Conservation (phyloP, 1,139 yeast species). For the Yamadazyma buinensis region DNA sequence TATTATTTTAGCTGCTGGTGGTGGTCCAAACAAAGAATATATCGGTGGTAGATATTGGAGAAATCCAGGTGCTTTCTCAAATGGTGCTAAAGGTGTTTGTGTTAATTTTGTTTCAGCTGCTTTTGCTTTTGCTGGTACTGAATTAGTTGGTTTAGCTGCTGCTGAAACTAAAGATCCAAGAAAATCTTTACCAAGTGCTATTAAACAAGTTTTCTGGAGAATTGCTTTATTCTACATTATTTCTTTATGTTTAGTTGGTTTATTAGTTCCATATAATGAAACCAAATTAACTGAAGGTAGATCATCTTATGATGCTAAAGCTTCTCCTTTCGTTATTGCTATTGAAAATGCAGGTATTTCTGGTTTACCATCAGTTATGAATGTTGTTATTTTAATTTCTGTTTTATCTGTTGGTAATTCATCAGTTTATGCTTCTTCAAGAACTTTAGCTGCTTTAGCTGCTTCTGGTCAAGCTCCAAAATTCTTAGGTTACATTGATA, state of each 20-base stretch:
- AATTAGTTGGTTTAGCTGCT: constrained; percentile 44
- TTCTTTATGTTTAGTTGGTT: constrained; percentile 41
- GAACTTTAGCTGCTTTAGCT: constrained; percentile 79
- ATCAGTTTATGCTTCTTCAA: constrained; percentile 70
- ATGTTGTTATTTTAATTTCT: constrained; percentile 43
- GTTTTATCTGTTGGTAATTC: constrained; percentile 50
- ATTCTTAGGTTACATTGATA: constrained; percentile 69
- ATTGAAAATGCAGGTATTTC: constrained; percentile 39
- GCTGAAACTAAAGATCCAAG: constrained; percentile 42
- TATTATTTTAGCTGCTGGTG: constrained; percentile 66
- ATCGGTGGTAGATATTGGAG: constrained; percentile 60
- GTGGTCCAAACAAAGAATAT: constrained; percentile 45
- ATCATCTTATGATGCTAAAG: constrained; percentile 37
- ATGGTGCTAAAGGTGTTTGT: constrained; percentile 56
- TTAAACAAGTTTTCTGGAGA: constrained; percentile 48
- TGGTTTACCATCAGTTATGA: constrained; percentile 47
- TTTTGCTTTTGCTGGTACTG: constrained; percentile 47
- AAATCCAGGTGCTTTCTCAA: constrained; percentile 62
- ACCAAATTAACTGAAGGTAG: constrained; percentile 26
- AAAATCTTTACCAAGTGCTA: constrained; percentile 39
- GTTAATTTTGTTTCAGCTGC: constrained; percentile 46
- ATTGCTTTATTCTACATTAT: constrained; percentile 42
- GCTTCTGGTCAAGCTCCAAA: constrained; percentile 80
- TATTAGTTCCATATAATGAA: constrained; percentile 40
- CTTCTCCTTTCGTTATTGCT: constrained; percentile 49